These are phyloP conservation scores for Candida adriatica DNA, from an alignment of 805 yeast species.

Conservation along the genomic window DNA sequence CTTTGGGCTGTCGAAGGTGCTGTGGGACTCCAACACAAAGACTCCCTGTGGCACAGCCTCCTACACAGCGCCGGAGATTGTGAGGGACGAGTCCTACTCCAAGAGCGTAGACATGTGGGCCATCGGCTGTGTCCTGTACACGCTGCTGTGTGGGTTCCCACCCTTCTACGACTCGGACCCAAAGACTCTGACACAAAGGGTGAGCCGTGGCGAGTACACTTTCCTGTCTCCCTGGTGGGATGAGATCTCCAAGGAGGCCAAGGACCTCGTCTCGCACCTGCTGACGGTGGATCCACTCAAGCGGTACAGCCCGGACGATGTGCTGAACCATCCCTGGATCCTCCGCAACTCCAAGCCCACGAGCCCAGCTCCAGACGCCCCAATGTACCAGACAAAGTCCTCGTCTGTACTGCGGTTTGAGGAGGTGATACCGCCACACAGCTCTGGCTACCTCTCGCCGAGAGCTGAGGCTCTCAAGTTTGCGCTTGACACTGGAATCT, in stretches of 20 bases:
- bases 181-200: constrained; percentile 67
- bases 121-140: constrained; percentile 62
- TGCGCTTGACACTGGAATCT: constrained; percentile 80
- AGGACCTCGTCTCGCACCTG: constrained; percentile 74
- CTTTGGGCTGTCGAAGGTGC: constrained; percentile 60
- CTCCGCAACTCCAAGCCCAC: constrained; percentile 34
- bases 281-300: constrained; percentile 73
- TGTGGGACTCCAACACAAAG: constrained; percentile 44
- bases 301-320: constrained; percentile 74
- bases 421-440: constrained; percentile 20
- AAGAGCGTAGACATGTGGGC: constrained; percentile 73
- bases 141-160: constrained; percentile 72
- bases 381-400: constrained; percentile 19
- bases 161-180: constrained; percentile 82
- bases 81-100: constrained; percentile 50
- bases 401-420: constrained; percentile 21
- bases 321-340: constrained; percentile 76
- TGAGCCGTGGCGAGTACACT: constrained; percentile 62
- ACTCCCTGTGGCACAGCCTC: constrained; percentile 78
- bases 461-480: constrained; percentile 79
- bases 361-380: constrained; percentile 44
- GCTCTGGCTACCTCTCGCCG: constrained; percentile 41
- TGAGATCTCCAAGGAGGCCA: constrained; percentile 80
- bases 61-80: constrained; percentile 69
- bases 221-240: constrained; percentile 87